phyloP scores from a whole-genome alignment of 352 stramenopile species.

The Albugo candida region DNA sequence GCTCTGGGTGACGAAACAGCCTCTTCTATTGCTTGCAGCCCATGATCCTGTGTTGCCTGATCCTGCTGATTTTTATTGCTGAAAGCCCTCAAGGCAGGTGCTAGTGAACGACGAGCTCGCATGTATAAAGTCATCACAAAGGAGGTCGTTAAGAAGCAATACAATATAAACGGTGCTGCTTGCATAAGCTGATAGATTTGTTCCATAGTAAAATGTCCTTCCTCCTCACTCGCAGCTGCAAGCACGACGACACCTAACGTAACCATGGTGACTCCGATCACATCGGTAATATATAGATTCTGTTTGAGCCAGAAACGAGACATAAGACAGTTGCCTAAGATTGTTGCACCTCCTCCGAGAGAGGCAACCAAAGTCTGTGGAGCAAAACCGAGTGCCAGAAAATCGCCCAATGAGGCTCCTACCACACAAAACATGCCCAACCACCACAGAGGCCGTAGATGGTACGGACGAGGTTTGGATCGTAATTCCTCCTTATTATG shows the following conservation, averaged over 20 bases:
- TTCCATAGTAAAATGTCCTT: constrained; percentile 71
- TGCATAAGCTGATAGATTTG: constrained; percentile 72
- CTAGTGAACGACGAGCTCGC: constrained; percentile 58
- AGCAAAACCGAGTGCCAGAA: constrained; percentile 71
- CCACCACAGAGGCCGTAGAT: constrained; percentile 71
- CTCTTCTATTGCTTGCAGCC: constrained; percentile 11
- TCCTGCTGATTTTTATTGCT: too few relatives aligned
- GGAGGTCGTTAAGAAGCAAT: constrained; percentile 53
- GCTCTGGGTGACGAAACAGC: constrained; percentile 7
- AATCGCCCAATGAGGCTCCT: constrained; percentile 60
- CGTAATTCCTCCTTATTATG: constrained; percentile 70
- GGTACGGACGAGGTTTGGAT: constrained; percentile 52
- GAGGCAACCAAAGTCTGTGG: constrained; percentile 73
- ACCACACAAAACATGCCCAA: constrained; percentile 77
- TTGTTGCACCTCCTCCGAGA: constrained; percentile 59
- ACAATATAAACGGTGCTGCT: constrained; percentile 63
- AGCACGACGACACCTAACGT: constrained; percentile 63
- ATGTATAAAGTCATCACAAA: constrained; percentile 74
- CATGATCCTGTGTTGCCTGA: neutral
- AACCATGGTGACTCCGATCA: constrained; percentile 50
- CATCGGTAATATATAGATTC: constrained; percentile 68
- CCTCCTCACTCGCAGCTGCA: constrained; percentile 42
- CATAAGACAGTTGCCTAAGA: constrained; percentile 69
- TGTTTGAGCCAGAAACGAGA: constrained; percentile 78
- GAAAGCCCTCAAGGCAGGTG: constrained; percentile 29